Base-by-base conservation (phyloP, 768 basidiomycete species). In the Amanita pallidorosea region DNA sequence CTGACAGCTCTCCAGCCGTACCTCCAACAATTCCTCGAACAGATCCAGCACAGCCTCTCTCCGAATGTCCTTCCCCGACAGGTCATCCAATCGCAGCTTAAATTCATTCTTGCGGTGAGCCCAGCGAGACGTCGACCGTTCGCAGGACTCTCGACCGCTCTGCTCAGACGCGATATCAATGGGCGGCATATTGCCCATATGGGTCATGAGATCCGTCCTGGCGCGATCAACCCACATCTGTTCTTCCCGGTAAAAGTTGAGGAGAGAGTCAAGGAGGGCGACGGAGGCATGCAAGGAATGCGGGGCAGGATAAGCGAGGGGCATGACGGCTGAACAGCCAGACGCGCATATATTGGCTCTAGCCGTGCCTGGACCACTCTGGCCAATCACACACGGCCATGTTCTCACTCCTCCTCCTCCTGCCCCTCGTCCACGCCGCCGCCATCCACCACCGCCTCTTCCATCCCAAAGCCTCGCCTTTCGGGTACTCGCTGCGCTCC, bases 1-100 rank as follows among this genome's bases (percentile, higher is more conserved):
- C 55, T 81, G 74, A 62, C 85, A 88, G 59, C 82, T 85, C 63
- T 86, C 85, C 75, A 88, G 79, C 49, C 85, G 74, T 2, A 79
- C 71, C 58, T 85, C 81, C 70, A 86, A 77, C 69, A 88, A 80
- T 53, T 77, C 74, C 52, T 81, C 81, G 59, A 83, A 85, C 70
- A 80, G 74, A 57, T 79, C 74, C 53, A 88, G 67, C 48, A 88
- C 72, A 49, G 71, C 75, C 23, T 79, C 73, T 40, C 62, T 61
- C 35, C 45, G 33, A 4, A 5, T 13, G 17, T 35, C 45, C 18
- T 17, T 18, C 45, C 33, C 20, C 7, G 57, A 53, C 52, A 66
- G 58, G 22, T 61, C 61, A 15, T 71, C 66, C 22, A 70, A 58
- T 40, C 61, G 60, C 54, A 85, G 65, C 54, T 77, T 75, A 63